Evolutionary conservation across 2,329 filamentous ascomycete species (phyloP).

Genomic region (Sarocladium kiliense): DNA sequence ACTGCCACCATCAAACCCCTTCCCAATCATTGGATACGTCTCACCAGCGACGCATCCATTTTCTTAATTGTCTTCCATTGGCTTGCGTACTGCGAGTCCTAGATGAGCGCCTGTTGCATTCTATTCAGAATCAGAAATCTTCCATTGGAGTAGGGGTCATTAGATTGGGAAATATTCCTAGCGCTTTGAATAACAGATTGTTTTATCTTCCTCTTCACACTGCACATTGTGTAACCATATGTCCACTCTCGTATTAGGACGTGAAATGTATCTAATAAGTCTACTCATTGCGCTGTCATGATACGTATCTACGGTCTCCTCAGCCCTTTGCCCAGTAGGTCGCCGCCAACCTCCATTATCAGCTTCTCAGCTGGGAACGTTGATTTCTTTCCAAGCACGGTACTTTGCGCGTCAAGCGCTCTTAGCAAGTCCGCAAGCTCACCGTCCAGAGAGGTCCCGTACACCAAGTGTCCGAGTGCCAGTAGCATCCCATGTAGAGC

Average conservation of each 20-base stretch:
- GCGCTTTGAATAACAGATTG: not conserved
- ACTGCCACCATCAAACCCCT: not conserved
- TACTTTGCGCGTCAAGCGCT: constrained; percentile 68
- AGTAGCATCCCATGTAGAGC: constrained; percentile 72
- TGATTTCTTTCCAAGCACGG: constrained; percentile 53
- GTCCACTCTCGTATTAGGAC: too few relatives aligned
- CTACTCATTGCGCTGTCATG: not conserved
- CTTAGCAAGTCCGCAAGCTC: constrained; percentile 76
- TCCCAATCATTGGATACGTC: not conserved
- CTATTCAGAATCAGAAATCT: not conserved
- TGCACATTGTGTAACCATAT: too few relatives aligned
- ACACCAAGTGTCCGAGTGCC: constrained; percentile 71
- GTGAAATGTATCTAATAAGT: too few relatives aligned
- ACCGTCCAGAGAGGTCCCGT: constrained; percentile 62
- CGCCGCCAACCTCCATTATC: constrained; percentile 47
- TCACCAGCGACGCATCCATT: too few relatives aligned
- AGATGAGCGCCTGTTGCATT: not conserved
- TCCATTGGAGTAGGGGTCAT: not conserved
- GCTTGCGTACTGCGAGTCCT: not conserved
- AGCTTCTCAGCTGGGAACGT: constrained; percentile 53
- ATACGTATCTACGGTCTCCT: constrained; percentile 21
- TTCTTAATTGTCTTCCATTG: not conserved
- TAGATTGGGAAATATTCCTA: not conserved
- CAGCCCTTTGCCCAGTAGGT: constrained; percentile 47
- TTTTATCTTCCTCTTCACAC: too few relatives aligned